Evolutionary conservation across 805 yeast genomes (phyloP).

Genomic region (Lachancea sp.): DNA sequence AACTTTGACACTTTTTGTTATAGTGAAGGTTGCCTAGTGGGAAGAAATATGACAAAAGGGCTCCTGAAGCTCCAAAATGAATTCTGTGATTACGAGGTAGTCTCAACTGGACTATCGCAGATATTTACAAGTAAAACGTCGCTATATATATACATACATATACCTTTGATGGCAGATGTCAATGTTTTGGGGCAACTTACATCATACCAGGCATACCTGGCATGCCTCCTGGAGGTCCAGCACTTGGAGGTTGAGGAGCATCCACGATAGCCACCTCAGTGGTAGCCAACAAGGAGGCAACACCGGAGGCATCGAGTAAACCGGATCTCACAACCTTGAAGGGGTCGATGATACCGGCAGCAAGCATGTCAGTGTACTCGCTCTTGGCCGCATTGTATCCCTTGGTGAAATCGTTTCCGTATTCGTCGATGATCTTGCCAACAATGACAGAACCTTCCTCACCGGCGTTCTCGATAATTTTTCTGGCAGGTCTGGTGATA

Average conservation of each 20-base stretch:
- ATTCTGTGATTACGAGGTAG: too few relatives aligned
- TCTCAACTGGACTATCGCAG: too few relatives aligned
- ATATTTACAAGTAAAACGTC: conserved; percentile 6
- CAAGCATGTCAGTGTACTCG: conserved; percentile 91
- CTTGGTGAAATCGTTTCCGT: conserved; percentile 66
- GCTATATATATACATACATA: conserved; percentile 7
- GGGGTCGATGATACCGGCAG: conserved; percentile 96
- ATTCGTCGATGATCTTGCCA: conserved; percentile 61
- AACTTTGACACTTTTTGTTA: too few relatives aligned
- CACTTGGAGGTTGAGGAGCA: conserved; percentile 71
- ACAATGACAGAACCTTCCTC: conserved; percentile 96
- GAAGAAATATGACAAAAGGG: too few relatives aligned
- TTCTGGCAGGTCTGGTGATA: conserved; percentile 89
- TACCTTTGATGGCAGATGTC: conserved; percentile 4
- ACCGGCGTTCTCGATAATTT: conserved; percentile 94
- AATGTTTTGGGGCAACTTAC: conserved; percentile 12
- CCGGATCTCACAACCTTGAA: conserved; percentile 97
- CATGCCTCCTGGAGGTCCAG: conserved; percentile 48
- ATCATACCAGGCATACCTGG: conserved; percentile 64
- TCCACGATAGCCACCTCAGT: conserved; percentile 98
- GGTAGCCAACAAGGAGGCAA: conserved; percentile 93
- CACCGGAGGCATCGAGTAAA: conserved; percentile 93
- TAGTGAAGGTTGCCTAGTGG: too few relatives aligned
- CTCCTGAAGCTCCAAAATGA: too few relatives aligned
- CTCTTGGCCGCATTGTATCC: conserved; percentile 94